Percentiles rank a stretch among this genome's conserved stretches.
phyloP scores from a whole-genome alignment of 768 basidiomycete species.

The Cystobasidium ongulense region DNA sequence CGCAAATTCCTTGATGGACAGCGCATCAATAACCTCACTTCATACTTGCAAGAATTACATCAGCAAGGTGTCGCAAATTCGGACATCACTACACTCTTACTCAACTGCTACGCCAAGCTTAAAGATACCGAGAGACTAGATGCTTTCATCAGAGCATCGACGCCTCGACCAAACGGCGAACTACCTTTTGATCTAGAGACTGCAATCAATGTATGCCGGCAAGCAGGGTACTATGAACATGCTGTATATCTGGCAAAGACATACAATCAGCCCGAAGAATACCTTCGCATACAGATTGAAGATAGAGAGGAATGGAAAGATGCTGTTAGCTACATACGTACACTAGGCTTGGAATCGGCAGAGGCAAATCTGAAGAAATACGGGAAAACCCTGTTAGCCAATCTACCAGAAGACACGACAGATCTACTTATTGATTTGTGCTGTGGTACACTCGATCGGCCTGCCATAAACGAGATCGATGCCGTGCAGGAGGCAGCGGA shows the following conservation, averaged over 20 bases:
- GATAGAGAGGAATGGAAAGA: slow-evolving; percentile 74
- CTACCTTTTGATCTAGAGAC: slow-evolving; percentile 95
- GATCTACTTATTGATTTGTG: slow-evolving; percentile 85
- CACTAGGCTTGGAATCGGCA: slow-evolving; percentile 67
- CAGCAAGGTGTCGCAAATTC: slow-evolving; percentile 80
- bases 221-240: slow-evolving; percentile 92
- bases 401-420: slow-evolving; percentile 79
- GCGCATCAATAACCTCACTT: slow-evolving; percentile 85
- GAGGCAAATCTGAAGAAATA: slow-evolving; percentile 79
- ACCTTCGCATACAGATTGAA: slow-evolving; percentile 85
- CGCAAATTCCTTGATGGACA: slow-evolving; percentile 97
- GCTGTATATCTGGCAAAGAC: slow-evolving; percentile 86
- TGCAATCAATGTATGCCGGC: slow-evolving; percentile 89
- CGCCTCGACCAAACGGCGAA: slow-evolving; percentile 47
- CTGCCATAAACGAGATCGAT: background rate
- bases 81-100: slow-evolving; percentile 89
- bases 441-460: slow-evolving; percentile 51
- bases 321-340: slow-evolving; percentile 70
- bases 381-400: slow-evolving; percentile 72
- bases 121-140: slow-evolving; percentile 82
- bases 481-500: background rate
- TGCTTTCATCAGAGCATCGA: slow-evolving; percentile 70
- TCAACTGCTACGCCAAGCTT: slow-evolving; percentile 96
- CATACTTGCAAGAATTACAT: slow-evolving; percentile 92
- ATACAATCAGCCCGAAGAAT: slow-evolving; percentile 85